These are phyloP conservation scores for Ustilago crameri DNA, from an alignment of 1,284 basidiomycete species.

Conservation along the genomic window DNA sequence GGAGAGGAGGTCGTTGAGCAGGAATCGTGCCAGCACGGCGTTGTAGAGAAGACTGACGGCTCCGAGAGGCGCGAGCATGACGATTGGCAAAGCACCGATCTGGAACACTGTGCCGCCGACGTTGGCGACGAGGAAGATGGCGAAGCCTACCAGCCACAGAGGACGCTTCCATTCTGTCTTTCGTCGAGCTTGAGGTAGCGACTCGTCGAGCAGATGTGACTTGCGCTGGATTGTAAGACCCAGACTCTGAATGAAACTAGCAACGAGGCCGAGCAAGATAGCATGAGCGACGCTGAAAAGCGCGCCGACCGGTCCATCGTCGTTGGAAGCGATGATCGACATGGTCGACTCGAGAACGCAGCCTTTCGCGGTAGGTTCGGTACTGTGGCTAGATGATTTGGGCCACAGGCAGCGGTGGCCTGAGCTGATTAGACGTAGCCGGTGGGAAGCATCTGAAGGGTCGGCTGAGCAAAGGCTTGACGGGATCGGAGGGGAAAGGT, in stretches of 20 bases:
- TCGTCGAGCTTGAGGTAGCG: slow-evolving; percentile 72
- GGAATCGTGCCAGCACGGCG: slow-evolving; percentile 85
- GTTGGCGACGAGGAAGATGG: slow-evolving; percentile 77
- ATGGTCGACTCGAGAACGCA: slow-evolving; percentile 2
- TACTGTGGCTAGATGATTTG: background rate
- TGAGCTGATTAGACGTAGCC: slow-evolving; percentile 2
- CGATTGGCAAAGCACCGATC: slow-evolving; percentile 80
- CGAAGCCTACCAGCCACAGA: slow-evolving; percentile 74
- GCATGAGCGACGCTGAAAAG: slow-evolving; percentile 54
- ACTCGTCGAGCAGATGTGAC: slow-evolving; percentile 88
- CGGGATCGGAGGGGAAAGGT: background rate
- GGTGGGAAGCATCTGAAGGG: slow-evolving; percentile 6
- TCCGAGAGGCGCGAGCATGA: slow-evolving; percentile 76
- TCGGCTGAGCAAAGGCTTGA: background rate
- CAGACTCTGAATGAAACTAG: slow-evolving; percentile 88
- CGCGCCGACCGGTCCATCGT: slow-evolving; percentile 18
- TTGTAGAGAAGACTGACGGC: slow-evolving; percentile 94
- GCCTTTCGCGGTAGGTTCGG: background rate
- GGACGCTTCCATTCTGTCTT: slow-evolving; percentile 61
- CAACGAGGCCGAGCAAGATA: slow-evolving; percentile 78
- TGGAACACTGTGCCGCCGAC: slow-evolving; percentile 92
- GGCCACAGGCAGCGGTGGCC: slow-evolving; percentile 12
- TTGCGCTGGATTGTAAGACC: slow-evolving; percentile 93
- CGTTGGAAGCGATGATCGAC: slow-evolving; percentile 3
- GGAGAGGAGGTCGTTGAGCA: slow-evolving; percentile 88